A percentile compares a stretch with the other conserved stretches of the same genome.
These are phyloP conservation scores for Garcia nutans DNA, from an alignment of 345 rosid species.

Conservation along the genomic window DNA sequence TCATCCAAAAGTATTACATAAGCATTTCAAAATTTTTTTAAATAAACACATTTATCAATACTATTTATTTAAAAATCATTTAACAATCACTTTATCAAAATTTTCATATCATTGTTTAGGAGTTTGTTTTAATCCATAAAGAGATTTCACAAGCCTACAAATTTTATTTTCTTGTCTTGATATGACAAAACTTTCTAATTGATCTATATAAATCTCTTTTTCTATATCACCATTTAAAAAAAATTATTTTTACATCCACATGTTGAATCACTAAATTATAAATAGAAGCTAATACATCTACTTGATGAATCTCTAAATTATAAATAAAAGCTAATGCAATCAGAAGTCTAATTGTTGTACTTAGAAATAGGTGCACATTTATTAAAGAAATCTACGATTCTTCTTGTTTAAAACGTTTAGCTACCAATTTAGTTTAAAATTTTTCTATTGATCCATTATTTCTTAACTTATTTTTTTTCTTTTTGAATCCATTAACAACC, in stretches of 20 bases:
- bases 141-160: neutral
- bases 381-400: neutral
- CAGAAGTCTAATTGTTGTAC: neutral
- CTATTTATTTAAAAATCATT: neutral
- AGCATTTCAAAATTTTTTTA: neutral
- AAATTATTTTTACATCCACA: no score
- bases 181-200: neutral
- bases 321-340: neutral
- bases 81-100: neutral
- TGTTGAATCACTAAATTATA: no score
- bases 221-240: no score
- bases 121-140: no score
- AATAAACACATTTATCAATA: conserved; percentile 4
- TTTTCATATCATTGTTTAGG: no score
- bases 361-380: neutral
- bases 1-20: no score
- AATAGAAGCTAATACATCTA: neutral
- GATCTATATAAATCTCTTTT: neutral
- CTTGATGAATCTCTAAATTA: no score
- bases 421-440: neutral
- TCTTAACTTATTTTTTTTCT: neutral
- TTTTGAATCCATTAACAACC: neutral
- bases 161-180: neutral
- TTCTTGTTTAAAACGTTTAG: neutral
- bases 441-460: no score